phyloP scores from a whole-genome alignment of 495 filamentous ascomycete genomes.

The Oidiodendron maius region DNA sequence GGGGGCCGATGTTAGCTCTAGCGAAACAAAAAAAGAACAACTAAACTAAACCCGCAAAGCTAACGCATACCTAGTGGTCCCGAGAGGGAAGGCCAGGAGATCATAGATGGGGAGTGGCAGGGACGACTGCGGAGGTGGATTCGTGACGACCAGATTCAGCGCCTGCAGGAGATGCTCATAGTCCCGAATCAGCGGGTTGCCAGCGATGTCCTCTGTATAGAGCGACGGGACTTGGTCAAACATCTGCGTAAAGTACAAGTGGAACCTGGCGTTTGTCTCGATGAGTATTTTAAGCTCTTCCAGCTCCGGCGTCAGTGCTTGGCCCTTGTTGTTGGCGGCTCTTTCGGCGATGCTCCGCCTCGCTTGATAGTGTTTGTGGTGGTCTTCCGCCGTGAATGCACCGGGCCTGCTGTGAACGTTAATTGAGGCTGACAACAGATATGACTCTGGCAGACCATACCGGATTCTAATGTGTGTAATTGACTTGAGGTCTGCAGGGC shows the following conservation, averaged over 20 bases:
- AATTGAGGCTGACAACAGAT: too few relatives aligned
- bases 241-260: conserved; percentile 54
- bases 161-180: conserved; percentile 61
- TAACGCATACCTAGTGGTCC: conserved; percentile 48
- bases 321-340: too few relatives aligned
- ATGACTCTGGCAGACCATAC: too few relatives aligned
- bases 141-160: conserved; percentile 57
- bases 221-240: conserved; percentile 60
- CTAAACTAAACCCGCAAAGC: conserved; percentile 48
- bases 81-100: conserved; percentile 70
- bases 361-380: too few relatives aligned
- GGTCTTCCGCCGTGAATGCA: too few relatives aligned
- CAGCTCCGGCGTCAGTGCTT: too few relatives aligned
- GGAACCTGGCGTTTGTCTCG: conserved; percentile 37
- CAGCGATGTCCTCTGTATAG: conserved; percentile 57
- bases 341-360: too few relatives aligned
- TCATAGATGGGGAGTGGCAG: too few relatives aligned
- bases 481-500: too few relatives aligned
- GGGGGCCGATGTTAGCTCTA: conserved; percentile 44
- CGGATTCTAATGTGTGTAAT: too few relatives aligned
- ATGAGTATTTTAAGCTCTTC: conserved; percentile 44
- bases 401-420: too few relatives aligned
- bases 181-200: conserved; percentile 36
- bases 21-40: conserved; percentile 50
- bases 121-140: conserved; percentile 55